These are phyloP conservation scores for Cajanus cajan DNA, from an alignment of 306 rosid species.

Conservation along the genomic window DNA sequence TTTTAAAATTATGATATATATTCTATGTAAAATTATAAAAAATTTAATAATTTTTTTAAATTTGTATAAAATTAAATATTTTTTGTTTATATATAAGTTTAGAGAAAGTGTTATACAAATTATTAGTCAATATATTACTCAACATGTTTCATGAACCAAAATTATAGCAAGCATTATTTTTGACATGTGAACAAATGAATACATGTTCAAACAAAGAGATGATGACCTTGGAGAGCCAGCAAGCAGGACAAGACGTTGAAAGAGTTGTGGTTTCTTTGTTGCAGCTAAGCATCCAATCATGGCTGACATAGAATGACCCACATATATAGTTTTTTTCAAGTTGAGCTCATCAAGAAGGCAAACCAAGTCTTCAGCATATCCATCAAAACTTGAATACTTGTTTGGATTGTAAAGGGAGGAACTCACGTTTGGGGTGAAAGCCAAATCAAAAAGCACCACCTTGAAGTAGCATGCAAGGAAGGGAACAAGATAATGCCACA, in stretches of 20 bases:
- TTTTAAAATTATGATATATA: too few species aligned
- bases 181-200: too few species aligned
- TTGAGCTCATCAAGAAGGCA: constrained; percentile 56
- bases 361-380: constrained; percentile 44
- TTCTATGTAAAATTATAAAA: too few species aligned
- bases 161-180: too few species aligned
- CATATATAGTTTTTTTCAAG: constrained; percentile 36
- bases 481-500: constrained; percentile 49
- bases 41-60: too few species aligned
- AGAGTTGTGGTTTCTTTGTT: constrained; percentile 47
- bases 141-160: too few species aligned
- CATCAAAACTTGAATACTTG: constrained; percentile 47
- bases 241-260: constrained; percentile 41
- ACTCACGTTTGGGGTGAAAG: constrained; percentile 44
- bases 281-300: constrained; percentile 59
- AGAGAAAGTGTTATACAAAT: too few species aligned
- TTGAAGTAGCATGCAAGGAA: constrained; percentile 54
- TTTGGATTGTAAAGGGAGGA: constrained; percentile 24
- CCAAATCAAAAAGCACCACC: constrained; percentile 53
- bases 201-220: background rate
- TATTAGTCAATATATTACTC: too few species aligned
- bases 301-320: constrained; percentile 62
- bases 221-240: constrained; percentile 55
- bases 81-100: too few species aligned
- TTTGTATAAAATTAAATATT: too few species aligned